A percentile compares a stretch with the other conserved stretches of the same genome.
Conservation (phyloP, 306 rosid species). For the Pueraria montana region DNA sequence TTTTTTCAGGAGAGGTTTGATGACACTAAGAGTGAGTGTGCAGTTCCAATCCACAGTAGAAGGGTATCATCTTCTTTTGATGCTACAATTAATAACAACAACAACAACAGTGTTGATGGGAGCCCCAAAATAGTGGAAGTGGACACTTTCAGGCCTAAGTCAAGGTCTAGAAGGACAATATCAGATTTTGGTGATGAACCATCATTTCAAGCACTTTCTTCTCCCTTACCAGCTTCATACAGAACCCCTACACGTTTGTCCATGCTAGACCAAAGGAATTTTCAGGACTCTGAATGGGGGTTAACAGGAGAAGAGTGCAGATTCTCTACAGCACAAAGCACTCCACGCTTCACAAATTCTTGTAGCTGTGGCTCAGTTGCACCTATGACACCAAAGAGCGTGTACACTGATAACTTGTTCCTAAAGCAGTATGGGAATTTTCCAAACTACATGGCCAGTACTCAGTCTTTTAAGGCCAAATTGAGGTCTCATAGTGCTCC, state of each 20-base stretch:
- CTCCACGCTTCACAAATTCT: conserved; percentile 75
- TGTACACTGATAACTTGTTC: conserved; percentile 55
- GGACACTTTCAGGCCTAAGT: conserved; percentile 80
- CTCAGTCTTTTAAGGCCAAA: conserved; percentile 85
- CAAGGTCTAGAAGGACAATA: conserved; percentile 71
- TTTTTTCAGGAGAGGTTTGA: conserved; percentile 77
- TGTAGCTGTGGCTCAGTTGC: conserved; percentile 52
- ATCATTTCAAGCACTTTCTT: conserved; percentile 55
- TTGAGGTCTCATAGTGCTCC: conserved; percentile 93
- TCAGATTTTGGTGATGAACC: conserved; percentile 76
- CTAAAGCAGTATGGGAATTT: conserved; percentile 53
- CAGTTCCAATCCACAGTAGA: conserved; percentile 69
- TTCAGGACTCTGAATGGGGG: conserved; percentile 75
- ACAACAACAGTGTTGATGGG: conserved; percentile 50
- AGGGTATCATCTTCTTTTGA: conserved; percentile 74
- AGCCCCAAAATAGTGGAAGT: conserved; percentile 90
- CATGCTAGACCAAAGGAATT: conserved; percentile 59
- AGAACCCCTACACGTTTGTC: conserved; percentile 56
- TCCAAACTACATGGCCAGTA: conserved; percentile 82
- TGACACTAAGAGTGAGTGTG: conserved; percentile 63
- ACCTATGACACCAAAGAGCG: conserved; percentile 68
- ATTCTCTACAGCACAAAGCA: conserved; percentile 88
- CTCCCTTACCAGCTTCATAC: conserved; percentile 63
- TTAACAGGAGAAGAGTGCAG: conserved; percentile 74
- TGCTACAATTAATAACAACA: conserved; percentile 45